Evolutionary conservation across 2,329 filamentous ascomycete genomes (phyloP).

Genomic region (Ascochyta lentis): DNA sequence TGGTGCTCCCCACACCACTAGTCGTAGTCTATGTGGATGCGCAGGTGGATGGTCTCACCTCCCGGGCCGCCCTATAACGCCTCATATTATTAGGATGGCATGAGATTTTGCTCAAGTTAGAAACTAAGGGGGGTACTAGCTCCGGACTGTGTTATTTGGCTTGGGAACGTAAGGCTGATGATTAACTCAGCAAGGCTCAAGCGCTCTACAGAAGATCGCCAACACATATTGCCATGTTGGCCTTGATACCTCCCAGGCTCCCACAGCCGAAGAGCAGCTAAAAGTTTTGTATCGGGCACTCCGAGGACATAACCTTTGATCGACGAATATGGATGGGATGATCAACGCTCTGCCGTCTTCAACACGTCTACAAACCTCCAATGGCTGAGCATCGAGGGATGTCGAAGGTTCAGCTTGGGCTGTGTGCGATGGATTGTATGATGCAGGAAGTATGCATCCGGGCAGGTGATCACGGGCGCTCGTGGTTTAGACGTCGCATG

Average conservation of each 20-base stretch:
- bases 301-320: slow-evolving; percentile 5
- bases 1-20: slow-evolving; percentile 15
- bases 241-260: background rate
- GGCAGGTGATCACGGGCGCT: slow-evolving; percentile 4
- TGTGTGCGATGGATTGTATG: slow-evolving; percentile 4
- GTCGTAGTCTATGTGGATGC: slow-evolving; percentile 5
- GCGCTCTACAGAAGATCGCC: slow-evolving; percentile 4
- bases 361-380: background rate
- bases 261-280: background rate
- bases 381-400: slow-evolving; percentile 7
- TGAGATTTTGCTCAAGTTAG: background rate
- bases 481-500: slow-evolving; percentile 1
- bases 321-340: background rate
- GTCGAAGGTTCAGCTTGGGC: slow-evolving; percentile 2
- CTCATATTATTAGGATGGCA: background rate
- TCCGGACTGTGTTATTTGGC: too few species aligned
- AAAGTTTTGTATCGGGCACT: slow-evolving; percentile 7
- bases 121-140: background rate
- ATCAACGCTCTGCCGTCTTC: slow-evolving; percentile 1
- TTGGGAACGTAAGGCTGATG: slow-evolving; percentile 1
- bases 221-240: background rate
- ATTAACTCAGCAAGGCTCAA: background rate
- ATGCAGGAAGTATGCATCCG: slow-evolving; percentile 12
- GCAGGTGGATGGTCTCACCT: background rate
- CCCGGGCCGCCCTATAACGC: slow-evolving; percentile 5